A percentile compares a stretch with the other conserved stretches of the same genome.
Conservation (phyloP, 495 filamentous ascomycete species). For the Hyaloscypha bicolor region DNA sequence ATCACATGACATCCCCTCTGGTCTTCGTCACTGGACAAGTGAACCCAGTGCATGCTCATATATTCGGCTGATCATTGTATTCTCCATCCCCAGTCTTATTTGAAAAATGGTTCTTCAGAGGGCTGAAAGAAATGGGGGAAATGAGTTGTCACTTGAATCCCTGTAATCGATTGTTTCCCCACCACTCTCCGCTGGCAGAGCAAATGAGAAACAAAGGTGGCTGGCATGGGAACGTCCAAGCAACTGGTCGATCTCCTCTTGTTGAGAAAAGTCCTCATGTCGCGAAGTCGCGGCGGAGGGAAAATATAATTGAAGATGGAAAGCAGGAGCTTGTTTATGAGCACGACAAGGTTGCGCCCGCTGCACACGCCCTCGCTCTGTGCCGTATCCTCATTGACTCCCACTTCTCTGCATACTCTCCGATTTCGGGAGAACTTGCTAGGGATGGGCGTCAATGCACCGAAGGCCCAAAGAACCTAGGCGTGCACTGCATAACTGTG, state of each 20-base stretch:
- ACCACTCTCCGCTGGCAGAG: background rate
- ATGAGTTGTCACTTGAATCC: background rate
- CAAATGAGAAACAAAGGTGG: background rate
- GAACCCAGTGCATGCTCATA: no score
- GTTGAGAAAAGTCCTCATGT: background rate
- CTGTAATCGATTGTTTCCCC: background rate
- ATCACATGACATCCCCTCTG: no score
- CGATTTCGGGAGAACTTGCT: no score
- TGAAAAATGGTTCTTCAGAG: background rate
- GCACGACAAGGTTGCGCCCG: no score
- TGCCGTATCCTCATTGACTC: no score
- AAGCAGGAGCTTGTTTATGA: background rate
- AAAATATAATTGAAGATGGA: background rate
- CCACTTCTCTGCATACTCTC: no score
- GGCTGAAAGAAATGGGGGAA: background rate
- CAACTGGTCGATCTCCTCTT: background rate
- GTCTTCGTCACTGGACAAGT: no score
- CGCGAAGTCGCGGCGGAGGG: background rate
- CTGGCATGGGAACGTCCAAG: background rate
- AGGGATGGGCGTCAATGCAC: no score
- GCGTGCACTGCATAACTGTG: no score
- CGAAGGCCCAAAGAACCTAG: no score
- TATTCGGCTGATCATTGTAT: no score
- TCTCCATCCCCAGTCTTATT: background rate
- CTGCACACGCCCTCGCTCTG: no score